A percentile compares a stretch with the other conserved stretches of the same genome.
These are phyloP conservation scores for Coffea canephora DNA, from an alignment of 257 asterid species.

Conservation along the genomic window DNA sequence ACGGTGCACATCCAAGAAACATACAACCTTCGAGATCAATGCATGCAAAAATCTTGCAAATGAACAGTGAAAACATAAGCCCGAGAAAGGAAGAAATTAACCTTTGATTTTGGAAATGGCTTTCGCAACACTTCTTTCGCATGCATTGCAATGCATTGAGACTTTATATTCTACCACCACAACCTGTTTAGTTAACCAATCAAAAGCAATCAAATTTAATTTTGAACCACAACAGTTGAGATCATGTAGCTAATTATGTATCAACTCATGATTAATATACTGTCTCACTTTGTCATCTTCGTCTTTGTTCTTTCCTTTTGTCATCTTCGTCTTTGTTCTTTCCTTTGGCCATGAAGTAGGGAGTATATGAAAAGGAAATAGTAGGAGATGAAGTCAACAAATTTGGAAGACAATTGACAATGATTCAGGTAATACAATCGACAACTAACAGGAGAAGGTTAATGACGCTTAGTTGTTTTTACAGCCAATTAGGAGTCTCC, in stretches of 20 bases:
- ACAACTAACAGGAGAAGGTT: background rate
- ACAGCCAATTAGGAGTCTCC: background rate
- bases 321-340: constrained; percentile 7
- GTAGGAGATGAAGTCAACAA: background rate
- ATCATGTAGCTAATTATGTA: background rate
- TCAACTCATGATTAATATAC: background rate
- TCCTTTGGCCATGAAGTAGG: constrained; percentile 10
- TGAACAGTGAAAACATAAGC: background rate
- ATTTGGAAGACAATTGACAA: background rate
- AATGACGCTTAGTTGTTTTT: background rate
- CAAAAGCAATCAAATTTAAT: background rate
- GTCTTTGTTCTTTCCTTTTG: background rate
- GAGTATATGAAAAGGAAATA: background rate
- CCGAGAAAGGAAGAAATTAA: constrained; percentile 18
- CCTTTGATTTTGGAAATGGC: constrained; percentile 72
- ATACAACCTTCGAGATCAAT: background rate
- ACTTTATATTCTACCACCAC: constrained; percentile 58
- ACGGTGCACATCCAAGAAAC: background rate
- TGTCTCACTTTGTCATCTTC: constrained; percentile 15
- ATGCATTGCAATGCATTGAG: constrained; percentile 85
- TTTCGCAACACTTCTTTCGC: constrained; percentile 74
- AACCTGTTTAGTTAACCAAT: constrained; percentile 21
- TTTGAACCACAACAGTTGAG: background rate
- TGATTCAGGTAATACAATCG: background rate
- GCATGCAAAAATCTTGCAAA: background rate